Base-by-base conservation (phyloP, 108 stramenopile genomes). In the Aurantiochytrium sp. region DNA sequence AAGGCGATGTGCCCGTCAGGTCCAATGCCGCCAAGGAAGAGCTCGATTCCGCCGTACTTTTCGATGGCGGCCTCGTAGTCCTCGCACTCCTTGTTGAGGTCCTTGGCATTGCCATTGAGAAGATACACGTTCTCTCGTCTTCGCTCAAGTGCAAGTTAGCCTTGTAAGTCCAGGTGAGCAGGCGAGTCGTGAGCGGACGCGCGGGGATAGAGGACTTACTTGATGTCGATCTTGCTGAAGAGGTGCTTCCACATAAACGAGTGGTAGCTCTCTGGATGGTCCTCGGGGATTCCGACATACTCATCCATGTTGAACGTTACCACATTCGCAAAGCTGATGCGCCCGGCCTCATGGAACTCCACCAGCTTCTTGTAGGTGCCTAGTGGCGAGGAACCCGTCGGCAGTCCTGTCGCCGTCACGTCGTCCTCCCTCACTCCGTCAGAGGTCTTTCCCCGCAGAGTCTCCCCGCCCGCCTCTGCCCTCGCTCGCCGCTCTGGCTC, bases 1-100 rank as follows among this genome's bases (percentile, higher is more conserved):
- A 92, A 92, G 8, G 90, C 92, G 32, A 92, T 92, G 90, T 92
- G 92, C 15, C 92, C 92, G 85, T 91, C 90, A 4, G 89, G 92
- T 17, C 92, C 92, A 54, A 92, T 91, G 6, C 92, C 92, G 22
- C 90, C 90, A 24, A 92, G 55, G 30, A 89, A 91, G 48, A 92
- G 89, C 81, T 90, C 88, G 37, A 92, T 91, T 4, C 92, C 92
- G 37, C 92, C 92, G 19, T 36, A 37, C 5, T 22, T 12, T 15
- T 15, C 30, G 27, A 92, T 86, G 39, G 42, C 53, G 4, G 53
- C 34, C 54, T 90, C 90, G 69, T 88, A 90, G 22, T 59, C 41
- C 1, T 50, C 45, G 68, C 89, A 89, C 8, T 89, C 86, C n/a
- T 34, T 86, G 4, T 55, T 10, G 27, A 86, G 50, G 30, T 89